Conservation (phyloP, 2,329 filamentous ascomycete species). For the Verticillium tricorpus region DNA sequence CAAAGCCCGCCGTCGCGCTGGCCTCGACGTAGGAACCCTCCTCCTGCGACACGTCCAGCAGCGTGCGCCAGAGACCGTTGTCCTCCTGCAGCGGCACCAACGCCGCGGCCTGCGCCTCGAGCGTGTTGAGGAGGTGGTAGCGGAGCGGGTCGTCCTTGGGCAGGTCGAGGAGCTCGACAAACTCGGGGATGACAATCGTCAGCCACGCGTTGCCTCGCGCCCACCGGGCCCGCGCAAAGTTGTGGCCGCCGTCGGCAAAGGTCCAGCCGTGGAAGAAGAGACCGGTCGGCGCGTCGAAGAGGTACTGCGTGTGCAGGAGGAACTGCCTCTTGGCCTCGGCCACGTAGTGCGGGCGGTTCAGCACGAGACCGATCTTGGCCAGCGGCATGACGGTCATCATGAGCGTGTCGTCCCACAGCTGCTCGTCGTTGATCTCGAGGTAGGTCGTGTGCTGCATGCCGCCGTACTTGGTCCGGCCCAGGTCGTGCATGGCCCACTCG, state of each 20-base stretch:
- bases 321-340: constrained; percentile 76
- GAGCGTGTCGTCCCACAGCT: constrained; percentile 80
- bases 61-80: constrained; percentile 68
- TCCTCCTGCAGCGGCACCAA: constrained; percentile 54
- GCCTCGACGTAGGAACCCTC: constrained; percentile 73
- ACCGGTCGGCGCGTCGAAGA: constrained; percentile 67
- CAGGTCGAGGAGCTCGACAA: constrained; percentile 68
- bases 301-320: constrained; percentile 71
- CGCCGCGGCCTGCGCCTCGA: constrained; percentile 66
- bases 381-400: constrained; percentile 85
- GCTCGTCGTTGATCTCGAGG: constrained; percentile 62
- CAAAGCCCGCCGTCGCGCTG: constrained; percentile 76
- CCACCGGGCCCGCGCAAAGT: constrained; percentile 56
- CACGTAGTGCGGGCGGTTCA: constrained; percentile 67
- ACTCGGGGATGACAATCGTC: constrained; percentile 79
- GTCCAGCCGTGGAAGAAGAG: constrained; percentile 83
- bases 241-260: constrained; percentile 62
- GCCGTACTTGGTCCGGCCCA: constrained; percentile 66
- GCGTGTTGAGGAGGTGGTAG: constrained; percentile 53
- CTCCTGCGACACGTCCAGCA: constrained; percentile 61
- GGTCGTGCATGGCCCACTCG: constrained; percentile 76
- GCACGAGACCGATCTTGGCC: constrained; percentile 71
- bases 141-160: constrained; percentile 59
- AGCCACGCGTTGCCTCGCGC: constrained; percentile 67
- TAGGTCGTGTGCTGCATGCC: constrained; percentile 77